Evolutionary conservation across 306 rosid genomes (phyloP).

Genomic region (Echinosophora koreensis): DNA sequence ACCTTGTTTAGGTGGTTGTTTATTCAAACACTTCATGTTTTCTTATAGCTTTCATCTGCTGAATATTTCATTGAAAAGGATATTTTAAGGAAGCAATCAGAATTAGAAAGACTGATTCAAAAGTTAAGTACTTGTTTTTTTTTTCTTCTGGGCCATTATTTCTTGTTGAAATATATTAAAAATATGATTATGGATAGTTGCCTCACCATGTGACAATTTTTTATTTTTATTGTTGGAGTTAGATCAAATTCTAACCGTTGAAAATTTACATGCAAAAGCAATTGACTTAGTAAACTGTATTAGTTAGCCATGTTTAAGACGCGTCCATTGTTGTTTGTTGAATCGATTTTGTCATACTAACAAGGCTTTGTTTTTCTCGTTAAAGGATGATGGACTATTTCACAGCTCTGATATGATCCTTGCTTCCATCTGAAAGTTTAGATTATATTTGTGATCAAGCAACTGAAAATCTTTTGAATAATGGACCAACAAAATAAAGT

Average conservation of each 20-base stretch:
- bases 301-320: conserved; percentile 41
- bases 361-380: conserved; percentile 1
- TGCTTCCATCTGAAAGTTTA: conserved; percentile 7
- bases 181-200: conserved; percentile 13
- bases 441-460: conserved; percentile 21
- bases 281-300: conserved; percentile 47
- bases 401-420: conserved; percentile 34
- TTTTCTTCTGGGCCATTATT: not conserved
- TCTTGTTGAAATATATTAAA: conserved; percentile 1
- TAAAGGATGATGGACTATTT: conserved; percentile 18
- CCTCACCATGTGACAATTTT: conserved; percentile 3
- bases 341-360: conserved; percentile 30
- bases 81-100: not conserved
- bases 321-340: conserved; percentile 22
- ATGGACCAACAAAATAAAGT: conserved; percentile 50
- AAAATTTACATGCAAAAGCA: conserved; percentile 25
- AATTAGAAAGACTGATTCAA: conserved; percentile 13
- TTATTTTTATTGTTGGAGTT: not conserved
- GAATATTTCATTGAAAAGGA: conserved; percentile 9
- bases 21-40: conserved; percentile 28
- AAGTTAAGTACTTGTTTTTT: not conserved
- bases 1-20: conserved; percentile 23
- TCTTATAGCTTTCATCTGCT: conserved; percentile 11
- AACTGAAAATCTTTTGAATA: conserved; percentile 17
- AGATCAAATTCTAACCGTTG: conserved; percentile 6